Evolutionary conservation across 192 early-diverging fungal genomes (phyloP).

Genomic region (Pilaira anomala): DNA sequence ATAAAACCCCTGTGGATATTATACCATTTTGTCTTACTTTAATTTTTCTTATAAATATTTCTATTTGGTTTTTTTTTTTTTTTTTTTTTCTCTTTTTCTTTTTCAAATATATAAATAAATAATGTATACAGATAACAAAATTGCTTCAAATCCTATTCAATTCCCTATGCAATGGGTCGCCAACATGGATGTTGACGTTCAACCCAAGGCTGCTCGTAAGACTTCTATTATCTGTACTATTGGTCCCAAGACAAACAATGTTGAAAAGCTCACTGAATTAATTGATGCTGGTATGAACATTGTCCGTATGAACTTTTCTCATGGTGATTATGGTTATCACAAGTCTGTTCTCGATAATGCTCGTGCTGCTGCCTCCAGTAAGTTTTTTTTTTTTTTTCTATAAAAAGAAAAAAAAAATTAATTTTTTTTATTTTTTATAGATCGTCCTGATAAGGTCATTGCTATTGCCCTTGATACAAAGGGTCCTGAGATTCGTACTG

Average conservation of each 20-base stretch:
- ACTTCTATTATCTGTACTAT: conserved; percentile 84
- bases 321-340: conserved; percentile 70
- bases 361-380: conserved; percentile 40
- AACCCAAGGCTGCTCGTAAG: conserved; percentile 61
- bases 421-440: conserved; percentile 12
- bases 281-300: conserved; percentile 80
- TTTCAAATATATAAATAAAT: background rate
- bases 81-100: background rate
- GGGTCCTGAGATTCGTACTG: conserved; percentile 78
- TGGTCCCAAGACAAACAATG: conserved; percentile 72
- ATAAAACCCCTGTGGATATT: no score
- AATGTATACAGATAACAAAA: conserved; percentile 5
- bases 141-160: background rate
- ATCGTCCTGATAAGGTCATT: conserved; percentile 40
- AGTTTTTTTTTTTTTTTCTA: conserved; percentile 13
- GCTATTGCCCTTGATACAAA: conserved; percentile 82
- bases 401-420: background rate
- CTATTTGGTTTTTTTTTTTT: background rate
- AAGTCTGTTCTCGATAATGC: conserved; percentile 71
- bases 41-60: no score
- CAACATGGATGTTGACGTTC: conserved; percentile 56
- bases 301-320: conserved; percentile 77
- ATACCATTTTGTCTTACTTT: no score
- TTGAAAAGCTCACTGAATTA: conserved; percentile 66
- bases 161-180: conserved; percentile 67